These are phyloP conservation scores for Prunus fruticosa DNA, from an alignment of 306 rosid species.

Conservation along the genomic window DNA sequence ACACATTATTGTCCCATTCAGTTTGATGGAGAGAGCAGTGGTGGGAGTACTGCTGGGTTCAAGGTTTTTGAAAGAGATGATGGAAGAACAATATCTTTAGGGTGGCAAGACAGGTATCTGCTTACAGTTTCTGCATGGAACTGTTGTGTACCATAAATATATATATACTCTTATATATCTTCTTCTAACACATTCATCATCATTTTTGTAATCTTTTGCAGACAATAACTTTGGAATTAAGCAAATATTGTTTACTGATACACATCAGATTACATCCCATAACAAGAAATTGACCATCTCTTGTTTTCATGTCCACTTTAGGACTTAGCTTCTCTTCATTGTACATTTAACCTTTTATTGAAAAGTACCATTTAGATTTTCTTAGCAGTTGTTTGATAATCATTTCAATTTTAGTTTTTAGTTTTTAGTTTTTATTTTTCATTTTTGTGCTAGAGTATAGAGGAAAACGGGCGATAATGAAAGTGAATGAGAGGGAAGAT, in stretches of 20 bases:
- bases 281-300: too few species aligned
- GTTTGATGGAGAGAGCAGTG: constrained; percentile 49
- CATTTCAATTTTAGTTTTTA: too few species aligned
- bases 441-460: too few species aligned
- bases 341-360: too few species aligned
- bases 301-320: too few species aligned
- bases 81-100: constrained; percentile 62
- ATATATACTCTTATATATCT: not conserved
- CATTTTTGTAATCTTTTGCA: not conserved
- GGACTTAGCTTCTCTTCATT: too few species aligned
- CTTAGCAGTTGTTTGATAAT: too few species aligned
- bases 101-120: constrained; percentile 80
- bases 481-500: too few species aligned
- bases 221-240: not conserved
- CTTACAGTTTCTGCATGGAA: constrained; percentile 75
- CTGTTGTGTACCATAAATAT: constrained; percentile 29
- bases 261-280: not conserved
- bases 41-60: constrained; percentile 56
- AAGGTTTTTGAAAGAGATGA: constrained; percentile 73
- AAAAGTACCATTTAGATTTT: too few species aligned
- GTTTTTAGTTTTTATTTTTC: too few species aligned
- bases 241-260: not conserved
- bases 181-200: not conserved
- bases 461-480: too few species aligned
- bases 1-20: constrained; percentile 58